Conservation (phyloP, 176 grass and related monocot genomes). For the Puya raimondii region DNA sequence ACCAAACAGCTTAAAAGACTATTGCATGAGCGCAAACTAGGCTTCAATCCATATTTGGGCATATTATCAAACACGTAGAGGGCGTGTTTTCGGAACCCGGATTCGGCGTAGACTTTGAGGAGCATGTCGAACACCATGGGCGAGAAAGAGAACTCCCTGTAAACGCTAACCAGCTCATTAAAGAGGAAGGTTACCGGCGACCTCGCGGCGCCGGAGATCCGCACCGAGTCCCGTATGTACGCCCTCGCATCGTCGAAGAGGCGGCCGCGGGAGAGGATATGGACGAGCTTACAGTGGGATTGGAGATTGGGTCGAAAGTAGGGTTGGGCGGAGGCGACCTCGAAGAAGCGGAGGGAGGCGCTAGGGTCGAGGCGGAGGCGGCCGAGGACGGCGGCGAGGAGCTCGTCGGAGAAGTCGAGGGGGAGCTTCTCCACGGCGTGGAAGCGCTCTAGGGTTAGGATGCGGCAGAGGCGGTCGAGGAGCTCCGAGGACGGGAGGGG, state of each 20-base stretch:
- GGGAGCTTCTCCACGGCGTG: conserved; percentile 41
- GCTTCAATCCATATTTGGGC: conserved; percentile 47
- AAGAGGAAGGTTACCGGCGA: conserved; percentile 31
- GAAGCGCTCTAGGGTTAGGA: conserved; percentile 73
- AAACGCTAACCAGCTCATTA: conserved; percentile 46
- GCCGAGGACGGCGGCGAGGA: conserved; percentile 57
- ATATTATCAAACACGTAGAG: conserved; percentile 87
- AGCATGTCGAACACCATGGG: conserved; percentile 75
- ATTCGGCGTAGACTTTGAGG: conserved; percentile 46
- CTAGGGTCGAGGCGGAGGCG: conserved; percentile 57
- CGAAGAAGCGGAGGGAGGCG: conserved; percentile 51
- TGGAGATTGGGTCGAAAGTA: conserved; percentile 31
- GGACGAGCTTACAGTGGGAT: conserved; percentile 66
- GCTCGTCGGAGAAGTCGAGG: conserved; percentile 38
- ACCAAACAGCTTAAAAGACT: conserved; percentile 61
- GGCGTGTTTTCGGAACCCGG: conserved; percentile 29
- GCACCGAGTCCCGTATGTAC: conserved; percentile 42
- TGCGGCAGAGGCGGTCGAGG: conserved; percentile 61
- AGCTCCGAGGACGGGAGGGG: conserved; percentile 1
- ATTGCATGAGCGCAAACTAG: conserved; percentile 70
- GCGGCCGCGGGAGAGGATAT: conserved; percentile 63
- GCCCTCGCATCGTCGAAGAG: conserved; percentile 39
- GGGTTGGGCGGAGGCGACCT: conserved; percentile 26
- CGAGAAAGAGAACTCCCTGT: conserved; percentile 68
- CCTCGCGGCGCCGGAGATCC: neutral